Evolutionary conservation across 2,329 filamentous ascomycete species (phyloP).

Genomic region (Lecanicillium sp.): DNA sequence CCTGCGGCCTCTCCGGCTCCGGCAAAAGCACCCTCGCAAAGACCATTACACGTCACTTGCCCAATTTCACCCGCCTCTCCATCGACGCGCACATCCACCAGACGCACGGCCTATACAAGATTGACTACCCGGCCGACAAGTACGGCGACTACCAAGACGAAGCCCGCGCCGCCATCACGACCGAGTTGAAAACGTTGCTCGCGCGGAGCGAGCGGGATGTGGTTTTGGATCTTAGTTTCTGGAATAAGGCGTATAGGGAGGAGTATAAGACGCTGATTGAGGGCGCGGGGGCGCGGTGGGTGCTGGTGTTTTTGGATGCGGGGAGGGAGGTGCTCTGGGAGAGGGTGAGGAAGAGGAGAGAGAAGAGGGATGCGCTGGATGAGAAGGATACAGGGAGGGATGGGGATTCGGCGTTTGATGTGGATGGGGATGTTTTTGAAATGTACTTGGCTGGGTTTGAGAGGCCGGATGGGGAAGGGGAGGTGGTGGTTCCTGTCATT

Average conservation of each 20-base stretch:
- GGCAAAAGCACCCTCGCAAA: conserved; percentile 9
- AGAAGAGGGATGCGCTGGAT: conserved; percentile 7
- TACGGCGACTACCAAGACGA: conserved; percentile 4
- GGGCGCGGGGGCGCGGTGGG: conserved; percentile 17
- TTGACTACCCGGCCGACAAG: conserved; percentile 6
- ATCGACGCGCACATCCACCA: conserved; percentile 3
- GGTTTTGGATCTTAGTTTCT: conserved; percentile 24
- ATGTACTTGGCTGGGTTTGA: conserved; percentile 8
- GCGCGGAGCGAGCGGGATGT: conserved; percentile 14
- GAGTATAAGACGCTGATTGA: conserved; percentile 20
- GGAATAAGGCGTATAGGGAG: conserved; percentile 20
- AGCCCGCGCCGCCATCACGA: conserved; percentile 4
- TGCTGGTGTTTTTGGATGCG: conserved; percentile 19
- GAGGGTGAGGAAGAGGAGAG: conserved; percentile 20
- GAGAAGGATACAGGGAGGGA: conserved; percentile 1
- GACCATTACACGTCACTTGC: conserved; percentile 1
- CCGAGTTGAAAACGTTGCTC: conserved; percentile 9
- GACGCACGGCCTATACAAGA: conserved; percentile 6
- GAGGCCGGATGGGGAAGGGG: conserved; percentile 4
- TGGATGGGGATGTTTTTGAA: conserved; percentile 5
- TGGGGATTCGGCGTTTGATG: conserved; percentile 7
- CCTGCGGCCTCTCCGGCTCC: conserved; percentile 7
- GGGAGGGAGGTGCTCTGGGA: conserved; percentile 20
- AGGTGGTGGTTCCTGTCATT: not conserved
- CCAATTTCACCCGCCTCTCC: conserved; percentile 6